Evolutionary conservation across 192 early-diverging fungal species (phyloP).

Genomic region (Umbelopsis vinacea): DNA sequence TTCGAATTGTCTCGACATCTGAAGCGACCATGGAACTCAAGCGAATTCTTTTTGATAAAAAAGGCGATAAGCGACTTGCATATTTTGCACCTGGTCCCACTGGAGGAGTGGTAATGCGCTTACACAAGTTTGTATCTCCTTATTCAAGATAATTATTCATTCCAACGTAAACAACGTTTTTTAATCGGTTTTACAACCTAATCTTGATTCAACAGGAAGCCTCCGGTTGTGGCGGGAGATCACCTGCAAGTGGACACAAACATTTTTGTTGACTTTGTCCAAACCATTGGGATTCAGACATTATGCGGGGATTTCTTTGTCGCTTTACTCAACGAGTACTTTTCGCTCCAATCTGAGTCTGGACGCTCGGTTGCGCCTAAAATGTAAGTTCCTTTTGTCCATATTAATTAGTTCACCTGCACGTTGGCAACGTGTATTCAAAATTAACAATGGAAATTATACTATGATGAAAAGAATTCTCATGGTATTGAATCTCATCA

Average conservation of each 20-base stretch:
- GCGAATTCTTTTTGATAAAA: conserved; percentile 53
- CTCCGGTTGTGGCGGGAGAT: conserved; percentile 31
- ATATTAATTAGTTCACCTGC: not conserved
- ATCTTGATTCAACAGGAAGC: not conserved
- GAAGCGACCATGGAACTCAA: conserved; percentile 46
- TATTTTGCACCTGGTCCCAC: conserved; percentile 58
- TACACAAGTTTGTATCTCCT: conserved; percentile 40
- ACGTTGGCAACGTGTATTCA: not conserved
- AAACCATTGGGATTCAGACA: conserved; percentile 53
- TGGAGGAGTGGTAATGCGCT: conserved; percentile 55
- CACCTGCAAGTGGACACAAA: conserved; percentile 60
- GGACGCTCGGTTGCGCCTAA: conserved; percentile 43
- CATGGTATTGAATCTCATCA: conserved; percentile 60
- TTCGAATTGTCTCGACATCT: conserved; percentile 45
- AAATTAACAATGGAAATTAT: conserved; percentile 20
- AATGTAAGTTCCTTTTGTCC: conserved; percentile 39
- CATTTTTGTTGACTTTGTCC: conserved; percentile 69
- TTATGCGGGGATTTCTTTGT: conserved; percentile 78
- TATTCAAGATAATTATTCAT: not conserved
- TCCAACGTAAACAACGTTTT: conserved; percentile 4
- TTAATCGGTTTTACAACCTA: not conserved
- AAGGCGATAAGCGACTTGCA: conserved; percentile 47
- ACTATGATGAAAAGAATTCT: conserved; percentile 50
- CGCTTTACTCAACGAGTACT: conserved; percentile 73
- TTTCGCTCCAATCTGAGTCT: conserved; percentile 49